Conservation (phyloP, 2,329 filamentous ascomycete species). For the Aspergillus viridinutans region DNA sequence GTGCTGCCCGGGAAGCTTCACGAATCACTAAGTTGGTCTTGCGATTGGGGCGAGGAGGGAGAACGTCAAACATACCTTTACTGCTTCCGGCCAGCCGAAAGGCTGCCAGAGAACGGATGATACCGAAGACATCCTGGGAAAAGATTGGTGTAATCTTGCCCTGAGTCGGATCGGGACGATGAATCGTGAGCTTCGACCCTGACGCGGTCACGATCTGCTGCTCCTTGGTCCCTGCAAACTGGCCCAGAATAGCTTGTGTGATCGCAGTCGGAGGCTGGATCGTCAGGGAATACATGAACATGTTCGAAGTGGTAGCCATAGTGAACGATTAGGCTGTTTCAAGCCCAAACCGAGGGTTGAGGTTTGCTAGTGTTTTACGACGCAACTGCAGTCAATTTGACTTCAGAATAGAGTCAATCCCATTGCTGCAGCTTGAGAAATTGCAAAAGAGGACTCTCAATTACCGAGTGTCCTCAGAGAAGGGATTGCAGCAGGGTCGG, state of each 20-base stretch:
- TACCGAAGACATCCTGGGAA: conserved; percentile 93
- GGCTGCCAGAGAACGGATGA: conserved; percentile 81
- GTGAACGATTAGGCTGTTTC: conserved; percentile 32
- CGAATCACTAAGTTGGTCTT: conserved; percentile 66
- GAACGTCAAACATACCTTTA: conserved; percentile 69
- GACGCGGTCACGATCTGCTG: conserved; percentile 95
- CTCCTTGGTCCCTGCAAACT: conserved; percentile 94
- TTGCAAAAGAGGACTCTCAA: conserved; percentile 23
- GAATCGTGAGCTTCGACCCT: conserved; percentile 81
- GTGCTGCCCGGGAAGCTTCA: conserved; percentile 58
- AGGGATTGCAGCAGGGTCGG: conserved; percentile 1
- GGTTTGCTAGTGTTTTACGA: conserved; percentile 14
- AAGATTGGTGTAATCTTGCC: conserved; percentile 82
- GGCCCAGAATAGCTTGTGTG: conserved; percentile 85
- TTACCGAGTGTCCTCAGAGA: conserved; percentile 18
- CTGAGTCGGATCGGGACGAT: conserved; percentile 78
- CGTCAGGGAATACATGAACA: conserved; percentile 98
- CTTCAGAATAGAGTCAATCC: conserved; percentile 30
- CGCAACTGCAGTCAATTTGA: conserved; percentile 24
- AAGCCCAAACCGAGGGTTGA: conserved; percentile 13
- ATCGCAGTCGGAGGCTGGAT: conserved; percentile 88
- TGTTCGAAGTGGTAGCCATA: conserved; percentile 97
- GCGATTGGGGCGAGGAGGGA: conserved; percentile 19
- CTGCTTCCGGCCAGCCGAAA: conserved; percentile 90
- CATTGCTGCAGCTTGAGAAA: conserved; percentile 30